These are phyloP conservation scores for Neopestalotiopsis clavispora DNA, from an alignment of 2,329 filamentous ascomycete genomes.

Conservation along the genomic window DNA sequence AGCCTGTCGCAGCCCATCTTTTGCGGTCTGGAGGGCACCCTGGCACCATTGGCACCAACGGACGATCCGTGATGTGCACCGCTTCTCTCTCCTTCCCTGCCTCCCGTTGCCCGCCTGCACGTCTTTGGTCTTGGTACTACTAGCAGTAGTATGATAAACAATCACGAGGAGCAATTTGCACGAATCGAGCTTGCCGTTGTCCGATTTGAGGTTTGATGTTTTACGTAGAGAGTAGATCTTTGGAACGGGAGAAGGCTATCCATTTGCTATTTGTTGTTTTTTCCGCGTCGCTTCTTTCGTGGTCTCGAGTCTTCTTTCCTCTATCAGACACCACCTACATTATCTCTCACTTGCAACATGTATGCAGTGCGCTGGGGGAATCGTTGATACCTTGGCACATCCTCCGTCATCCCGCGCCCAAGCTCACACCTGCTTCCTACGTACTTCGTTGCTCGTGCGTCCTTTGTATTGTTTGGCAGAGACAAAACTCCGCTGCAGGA, in stretches of 20 bases:
- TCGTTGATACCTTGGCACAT: background rate
- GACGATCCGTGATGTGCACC: constrained; percentile 11
- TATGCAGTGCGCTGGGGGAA: background rate
- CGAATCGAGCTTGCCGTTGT: constrained; percentile 8
- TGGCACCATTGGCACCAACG: background rate
- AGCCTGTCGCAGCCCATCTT: background rate
- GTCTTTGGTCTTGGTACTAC: constrained; percentile 11
- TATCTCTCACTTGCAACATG: background rate
- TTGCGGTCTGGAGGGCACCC: constrained; percentile 8
- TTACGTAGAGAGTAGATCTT: background rate
- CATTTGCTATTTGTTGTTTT: constrained; percentile 1
- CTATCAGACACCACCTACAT: background rate
- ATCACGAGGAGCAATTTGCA: constrained; percentile 32
- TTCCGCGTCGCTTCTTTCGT: background rate
- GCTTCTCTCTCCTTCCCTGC: background rate
- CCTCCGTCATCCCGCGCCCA: background rate
- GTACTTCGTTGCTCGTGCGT: background rate
- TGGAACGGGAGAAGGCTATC: background rate
- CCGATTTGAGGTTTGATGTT: background rate
- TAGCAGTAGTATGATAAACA: constrained; percentile 28
- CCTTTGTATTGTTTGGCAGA: constrained; percentile 3
- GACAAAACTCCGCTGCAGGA: constrained; percentile 8
- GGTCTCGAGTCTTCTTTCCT: background rate
- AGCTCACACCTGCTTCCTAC: background rate
- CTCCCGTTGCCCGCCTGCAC: constrained; percentile 3